A percentile compares a stretch with the other conserved stretches of the same genome.
These are phyloP conservation scores for Podila minutissima DNA, from an alignment of 192 early-diverging fungal species.

Conservation along the genomic window DNA sequence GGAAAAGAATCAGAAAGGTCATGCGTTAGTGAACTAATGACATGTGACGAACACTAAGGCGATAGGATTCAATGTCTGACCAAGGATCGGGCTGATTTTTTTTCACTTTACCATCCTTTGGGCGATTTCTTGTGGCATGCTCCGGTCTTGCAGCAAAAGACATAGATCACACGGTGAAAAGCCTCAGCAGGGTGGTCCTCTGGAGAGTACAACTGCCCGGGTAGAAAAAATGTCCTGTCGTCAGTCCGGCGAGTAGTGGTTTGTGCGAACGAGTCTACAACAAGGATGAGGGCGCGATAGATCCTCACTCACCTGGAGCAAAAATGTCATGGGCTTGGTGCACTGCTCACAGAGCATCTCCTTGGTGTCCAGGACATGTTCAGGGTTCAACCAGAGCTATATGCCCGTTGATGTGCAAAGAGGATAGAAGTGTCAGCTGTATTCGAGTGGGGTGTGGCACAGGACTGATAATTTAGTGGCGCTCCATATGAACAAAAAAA, in stretches of 20 bases:
- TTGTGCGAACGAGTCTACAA: background rate
- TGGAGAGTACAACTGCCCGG: slow-evolving; percentile 85
- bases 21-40: background rate
- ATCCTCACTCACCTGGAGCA: slow-evolving; percentile 76
- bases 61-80: background rate
- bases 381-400: slow-evolving; percentile 86
- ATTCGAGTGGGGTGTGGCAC: background rate
- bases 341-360: slow-evolving; percentile 78
- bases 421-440: slow-evolving; percentile 1
- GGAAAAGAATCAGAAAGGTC: background rate
- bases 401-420: background rate
- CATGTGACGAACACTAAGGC: background rate
- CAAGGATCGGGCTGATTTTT: too few species aligned
- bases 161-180: slow-evolving; percentile 90
- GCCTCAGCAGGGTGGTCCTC: slow-evolving; percentile 89
- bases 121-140: slow-evolving; percentile 74
- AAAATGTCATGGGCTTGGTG: slow-evolving; percentile 75
- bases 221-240: background rate
- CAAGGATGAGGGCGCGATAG: background rate
- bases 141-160: slow-evolving; percentile 94
- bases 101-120: slow-evolving; percentile 57
- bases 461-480: slow-evolving; percentile 4
- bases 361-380: slow-evolving; percentile 66
- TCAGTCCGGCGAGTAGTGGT: background rate
- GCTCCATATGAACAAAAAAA: too few species aligned